Evolutionary conservation across 1,284 basidiomycete species (phyloP), one percentile per base, ranked within the genome.

Genomic region (Naganishia cerealis): DNA sequence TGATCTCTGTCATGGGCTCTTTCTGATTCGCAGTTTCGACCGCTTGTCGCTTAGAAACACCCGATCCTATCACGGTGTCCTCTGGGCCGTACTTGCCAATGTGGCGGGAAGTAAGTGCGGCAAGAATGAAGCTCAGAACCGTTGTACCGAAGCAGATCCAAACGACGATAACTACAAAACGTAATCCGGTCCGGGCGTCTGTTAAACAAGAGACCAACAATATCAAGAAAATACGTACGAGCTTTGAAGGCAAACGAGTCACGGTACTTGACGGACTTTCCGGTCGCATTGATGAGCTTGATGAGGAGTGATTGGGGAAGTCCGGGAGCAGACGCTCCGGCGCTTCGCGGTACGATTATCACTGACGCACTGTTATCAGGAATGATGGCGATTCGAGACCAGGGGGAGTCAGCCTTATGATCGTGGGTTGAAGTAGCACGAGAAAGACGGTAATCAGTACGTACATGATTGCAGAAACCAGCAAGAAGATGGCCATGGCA

Each of bases 41-140:
- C 46, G 29, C 24, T 13, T 57, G 43, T 24, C 61, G 57, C 50
- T 62, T 56, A 39, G 58, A 61, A 1, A 61, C 66, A 26, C 36
- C 46, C 21, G 54, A 58, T 33, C 57, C 57, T 16, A 67, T 40
- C 8, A 42, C 29, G 21, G 66, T 67, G 26, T 67, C 50, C n/a
- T 67, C 52, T 16, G 66, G 57, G 29, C 66, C 66, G 52, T 54
- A 61, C 24, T 62, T 61, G 18, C 57, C 57, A 24, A 67, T 67
- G 24, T 67, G 58, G 13, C 57, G 48, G 18, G 66, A 58, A 21
- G 66, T 56, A 21, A 67, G 48, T 10, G 57, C 57, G 40, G 66
- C 66, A 29, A 67, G 53, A n/a, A 67, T 18, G 66, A 67, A 67
- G 36, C 16, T 43, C 36, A 67, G n/a, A 10, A 56, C 29, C 13